Evolutionary conservation across 1,284 basidiomycete genomes (phyloP).

Genomic region (Ceratobasidium sp.): DNA sequence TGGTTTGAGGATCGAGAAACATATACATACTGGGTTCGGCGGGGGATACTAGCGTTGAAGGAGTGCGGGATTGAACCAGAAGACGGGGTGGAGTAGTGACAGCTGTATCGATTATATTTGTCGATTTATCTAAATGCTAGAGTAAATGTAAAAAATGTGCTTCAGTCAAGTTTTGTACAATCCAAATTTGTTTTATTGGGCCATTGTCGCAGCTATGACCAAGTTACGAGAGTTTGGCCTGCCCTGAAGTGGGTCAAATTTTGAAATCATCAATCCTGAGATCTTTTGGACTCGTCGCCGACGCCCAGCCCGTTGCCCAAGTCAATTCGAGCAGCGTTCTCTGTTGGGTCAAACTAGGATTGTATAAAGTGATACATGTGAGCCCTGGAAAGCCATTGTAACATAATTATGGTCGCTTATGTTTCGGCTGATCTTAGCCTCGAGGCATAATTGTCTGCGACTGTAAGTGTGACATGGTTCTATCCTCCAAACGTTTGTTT

Average conservation of each 20-base stretch:
- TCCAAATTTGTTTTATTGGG: background rate
- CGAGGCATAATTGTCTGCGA: background rate
- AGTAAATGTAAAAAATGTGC: too few species aligned
- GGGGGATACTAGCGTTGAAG: constrained; percentile 11
- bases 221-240: constrained; percentile 5
- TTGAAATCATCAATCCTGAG: constrained; percentile 35
- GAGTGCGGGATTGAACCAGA: constrained; percentile 30
- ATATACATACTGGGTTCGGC: constrained; percentile 32
- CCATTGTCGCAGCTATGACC: background rate
- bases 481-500: background rate
- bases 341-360: background rate
- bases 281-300: constrained; percentile 9
- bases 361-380: constrained; percentile 6
- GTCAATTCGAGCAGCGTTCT: background rate
- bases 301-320: constrained; percentile 35
- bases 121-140: background rate
- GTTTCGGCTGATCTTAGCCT: constrained; percentile 10
- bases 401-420: background rate
- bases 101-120: background rate
- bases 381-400: background rate
- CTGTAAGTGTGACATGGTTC: background rate
- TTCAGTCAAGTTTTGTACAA: too few species aligned
- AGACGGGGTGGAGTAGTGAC: background rate
- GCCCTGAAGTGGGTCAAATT: constrained; percentile 35
- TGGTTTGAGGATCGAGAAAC: constrained; percentile 30